phyloP scores from a whole-genome alignment of 306 rosid genomes.

The Arachis hypogaea region DNA sequence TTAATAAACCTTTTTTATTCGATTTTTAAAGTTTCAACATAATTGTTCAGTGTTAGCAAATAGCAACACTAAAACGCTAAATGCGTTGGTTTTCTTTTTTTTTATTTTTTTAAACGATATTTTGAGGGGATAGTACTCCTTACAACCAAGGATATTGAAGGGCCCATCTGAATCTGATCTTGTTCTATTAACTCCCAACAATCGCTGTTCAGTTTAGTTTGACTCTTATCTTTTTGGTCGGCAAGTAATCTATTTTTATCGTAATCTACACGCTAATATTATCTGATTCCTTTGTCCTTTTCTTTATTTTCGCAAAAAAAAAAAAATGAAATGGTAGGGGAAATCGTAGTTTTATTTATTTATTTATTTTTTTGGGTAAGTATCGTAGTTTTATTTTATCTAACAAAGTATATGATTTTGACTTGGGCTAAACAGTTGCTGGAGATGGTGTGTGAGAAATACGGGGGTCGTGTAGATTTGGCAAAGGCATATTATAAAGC shows the following conservation, averaged over 20 bases:
- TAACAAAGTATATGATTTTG: slow-evolving; percentile 2
- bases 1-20: too few relatives aligned
- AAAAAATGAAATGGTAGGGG: too few relatives aligned
- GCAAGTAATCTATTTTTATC: slow-evolving; percentile 35
- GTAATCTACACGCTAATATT: neutral
- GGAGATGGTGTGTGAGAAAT: slow-evolving; percentile 88
- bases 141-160: neutral
- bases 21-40: too few relatives aligned
- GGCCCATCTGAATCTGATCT: neutral
- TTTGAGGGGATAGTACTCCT: neutral
- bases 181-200: neutral
- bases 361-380: too few relatives aligned
- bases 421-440: slow-evolving; percentile 50
- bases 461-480: slow-evolving; percentile 89
- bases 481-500: slow-evolving; percentile 92
- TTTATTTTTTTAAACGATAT: neutral
- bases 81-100: neutral
- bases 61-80: too few relatives aligned
- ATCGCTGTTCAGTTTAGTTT: slow-evolving; percentile 13
- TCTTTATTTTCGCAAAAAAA: neutral
- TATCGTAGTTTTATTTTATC: neutral
- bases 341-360: too few relatives aligned
- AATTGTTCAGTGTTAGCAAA: too few relatives aligned
- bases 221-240: slow-evolving; percentile 43
- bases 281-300: neutral